Conservation (phyloP, 306 rosid genomes). For the Inga leiocalycina region DNA sequence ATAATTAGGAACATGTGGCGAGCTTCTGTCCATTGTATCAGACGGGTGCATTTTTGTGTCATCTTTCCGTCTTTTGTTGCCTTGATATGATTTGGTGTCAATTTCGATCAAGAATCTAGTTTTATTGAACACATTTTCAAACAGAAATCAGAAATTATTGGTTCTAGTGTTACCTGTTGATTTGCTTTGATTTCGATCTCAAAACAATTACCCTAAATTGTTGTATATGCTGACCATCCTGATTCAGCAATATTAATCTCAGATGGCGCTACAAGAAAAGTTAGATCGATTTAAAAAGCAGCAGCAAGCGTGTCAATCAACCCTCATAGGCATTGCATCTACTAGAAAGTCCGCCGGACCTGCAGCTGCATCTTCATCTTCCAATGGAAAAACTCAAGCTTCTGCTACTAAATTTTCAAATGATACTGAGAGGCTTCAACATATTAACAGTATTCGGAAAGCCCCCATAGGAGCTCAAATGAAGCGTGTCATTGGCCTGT, state of each 20-base stretch:
- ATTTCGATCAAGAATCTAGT: not conserved
- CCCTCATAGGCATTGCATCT: slow-evolving; percentile 66
- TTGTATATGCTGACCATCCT: not conserved
- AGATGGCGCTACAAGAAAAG: slow-evolving; percentile 69
- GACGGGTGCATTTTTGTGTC: not conserved
- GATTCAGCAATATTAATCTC: slow-evolving; percentile 2
- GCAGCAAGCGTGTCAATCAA: slow-evolving; percentile 69
- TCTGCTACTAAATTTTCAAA: slow-evolving; percentile 80
- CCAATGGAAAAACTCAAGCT: slow-evolving; percentile 47
- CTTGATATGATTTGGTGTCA: not conserved
- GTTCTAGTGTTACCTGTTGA: not conserved
- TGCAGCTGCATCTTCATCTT: slow-evolving; percentile 14
- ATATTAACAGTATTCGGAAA: slow-evolving; percentile 74
- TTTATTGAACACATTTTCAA: not conserved
- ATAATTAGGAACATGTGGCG: not conserved
- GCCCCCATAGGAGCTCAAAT: slow-evolving; percentile 91
- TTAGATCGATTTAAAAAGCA: slow-evolving; percentile 74
- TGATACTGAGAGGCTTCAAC: slow-evolving; percentile 95
- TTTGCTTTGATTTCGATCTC: not conserved
- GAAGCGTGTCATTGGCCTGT: slow-evolving; percentile 83
- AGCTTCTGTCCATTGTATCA: not conserved
- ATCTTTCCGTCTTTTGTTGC: not conserved
- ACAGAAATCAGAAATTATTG: not conserved
- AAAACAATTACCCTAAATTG: not conserved
- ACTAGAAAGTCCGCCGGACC: slow-evolving; percentile 39